Evolutionary conservation across 495 filamentous ascomycete genomes (phyloP).

Genomic region (Neurospora sp.): DNA sequence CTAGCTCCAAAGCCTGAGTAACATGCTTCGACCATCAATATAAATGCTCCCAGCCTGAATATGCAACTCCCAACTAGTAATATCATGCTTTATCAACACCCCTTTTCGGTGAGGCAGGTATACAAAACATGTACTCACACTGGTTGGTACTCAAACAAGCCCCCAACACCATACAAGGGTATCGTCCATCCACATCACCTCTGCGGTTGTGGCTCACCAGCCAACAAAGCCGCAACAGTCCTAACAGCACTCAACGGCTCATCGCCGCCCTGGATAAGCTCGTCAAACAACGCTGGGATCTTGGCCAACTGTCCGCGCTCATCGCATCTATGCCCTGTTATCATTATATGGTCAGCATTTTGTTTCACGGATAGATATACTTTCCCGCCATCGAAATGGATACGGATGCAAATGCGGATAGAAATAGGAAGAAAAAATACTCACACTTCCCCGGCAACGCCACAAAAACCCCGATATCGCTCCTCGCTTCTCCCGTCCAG

Average conservation of each 20-base stretch:
- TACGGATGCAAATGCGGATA: not conserved
- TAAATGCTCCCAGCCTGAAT: not conserved
- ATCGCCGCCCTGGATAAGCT: conserved; percentile 36
- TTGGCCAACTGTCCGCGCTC: conserved; percentile 34
- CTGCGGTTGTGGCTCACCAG: conserved; percentile 22
- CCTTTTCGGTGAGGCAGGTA: not conserved
- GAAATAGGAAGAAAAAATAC: conserved; percentile 10
- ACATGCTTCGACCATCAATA: not conserved
- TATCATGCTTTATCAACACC: not conserved
- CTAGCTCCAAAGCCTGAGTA: not conserved
- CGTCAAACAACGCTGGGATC: conserved; percentile 42
- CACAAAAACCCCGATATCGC: conserved; percentile 34
- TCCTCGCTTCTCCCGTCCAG: conserved; percentile 54
- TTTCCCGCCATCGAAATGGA: not conserved
- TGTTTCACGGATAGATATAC: not conserved
- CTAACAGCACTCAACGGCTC: conserved; percentile 43
- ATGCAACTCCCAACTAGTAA: not conserved
- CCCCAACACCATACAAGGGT: not conserved
- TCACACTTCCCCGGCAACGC: conserved; percentile 43
- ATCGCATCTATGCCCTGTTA: conserved; percentile 42
- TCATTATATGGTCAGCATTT: conserved; percentile 10
- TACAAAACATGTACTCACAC: not conserved
- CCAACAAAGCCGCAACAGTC: conserved; percentile 41
- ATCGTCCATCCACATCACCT: conserved; percentile 1
- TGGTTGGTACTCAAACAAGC: not conserved